Base-by-base conservation (phyloP, 2,329 filamentous ascomycete genomes). In the Fusarium xyrophilum region DNA sequence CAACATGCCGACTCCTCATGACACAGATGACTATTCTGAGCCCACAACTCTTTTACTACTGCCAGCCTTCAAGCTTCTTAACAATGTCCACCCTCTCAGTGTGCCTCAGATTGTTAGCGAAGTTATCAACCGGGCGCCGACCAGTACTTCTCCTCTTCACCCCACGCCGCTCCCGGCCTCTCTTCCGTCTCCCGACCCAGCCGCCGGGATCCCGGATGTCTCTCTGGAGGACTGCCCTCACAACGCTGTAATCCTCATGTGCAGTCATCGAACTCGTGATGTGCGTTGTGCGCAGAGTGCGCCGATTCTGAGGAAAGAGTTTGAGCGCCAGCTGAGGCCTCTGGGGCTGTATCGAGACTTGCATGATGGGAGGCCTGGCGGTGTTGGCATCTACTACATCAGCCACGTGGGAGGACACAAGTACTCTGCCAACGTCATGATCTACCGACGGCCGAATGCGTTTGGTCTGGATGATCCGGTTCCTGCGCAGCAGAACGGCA, bases 331-430 rank as follows among this genome's bases (percentile, higher is more conserved):
- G 77, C 85, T 98, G 36, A 89, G 93, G 0, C 91, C 92, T 2
- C 83, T 97, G 15, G 94, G 93, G 0, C 81, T 99, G 23, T 94
- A 91, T 78, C 89, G 96, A 32, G 95, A 98, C 76, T 81, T 96
- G 47, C 89, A 96, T 76, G 96, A 99, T 77, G 89, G 93, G 78
- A 83, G 96, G 60, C 93, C 94, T 0, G 95, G 95, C 14, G 96
- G 96, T 15, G 95, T 97, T 9, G 95, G 93, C 1, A 92, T 99
- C 69, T 97, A 97, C 81, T 98, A 97, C 77, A 96, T 98, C 76
- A 95, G 89, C 71, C 96, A 99, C 76, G 93, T 97, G 5, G 96
- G 96, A 30, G 96, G 96, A 1, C 96, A 99, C 83, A 97, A 97
- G 82, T 98, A 97, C 81, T 89, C 90, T 47, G 96, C 96, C 30